Evolutionary conservation across 306 rosid species (phyloP).

Genomic region (Lathyrus oleraceus): DNA sequence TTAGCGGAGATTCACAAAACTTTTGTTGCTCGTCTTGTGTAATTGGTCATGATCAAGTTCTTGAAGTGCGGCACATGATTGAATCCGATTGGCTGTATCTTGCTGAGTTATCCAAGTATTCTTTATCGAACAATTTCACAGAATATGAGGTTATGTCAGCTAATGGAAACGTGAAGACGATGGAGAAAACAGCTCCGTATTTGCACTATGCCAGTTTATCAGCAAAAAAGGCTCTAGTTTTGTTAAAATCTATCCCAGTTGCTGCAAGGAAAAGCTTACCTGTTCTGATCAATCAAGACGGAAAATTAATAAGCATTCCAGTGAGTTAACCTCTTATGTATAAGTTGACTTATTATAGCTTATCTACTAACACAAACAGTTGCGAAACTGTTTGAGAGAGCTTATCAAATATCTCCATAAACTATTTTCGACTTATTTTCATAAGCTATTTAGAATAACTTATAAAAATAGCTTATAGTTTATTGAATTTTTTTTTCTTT

Average conservation of each 20-base stretch:
- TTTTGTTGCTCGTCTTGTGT: slow-evolving; percentile 46
- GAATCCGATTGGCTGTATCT: slow-evolving; percentile 94
- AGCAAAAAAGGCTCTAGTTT: slow-evolving; percentile 60
- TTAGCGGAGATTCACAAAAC: slow-evolving; percentile 28
- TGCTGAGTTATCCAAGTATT: slow-evolving; percentile 52
- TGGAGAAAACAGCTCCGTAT: slow-evolving; percentile 43
- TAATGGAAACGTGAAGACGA: slow-evolving; percentile 33
- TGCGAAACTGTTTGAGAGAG: no score
- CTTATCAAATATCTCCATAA: no score
- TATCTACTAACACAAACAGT: no score
- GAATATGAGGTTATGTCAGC: slow-evolving; percentile 21
- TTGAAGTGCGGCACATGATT: slow-evolving; percentile 65
- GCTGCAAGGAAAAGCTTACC: slow-evolving; percentile 90
- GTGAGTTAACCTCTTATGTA: slow-evolving; percentile 44
- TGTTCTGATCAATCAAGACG: slow-evolving; percentile 65
- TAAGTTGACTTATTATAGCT: no score
- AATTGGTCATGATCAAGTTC: slow-evolving; percentile 35
- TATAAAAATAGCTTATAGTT: no score
- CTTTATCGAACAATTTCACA: slow-evolving; percentile 33
- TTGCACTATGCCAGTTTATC: slow-evolving; percentile 54
- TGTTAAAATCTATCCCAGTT: slow-evolving; percentile 68
- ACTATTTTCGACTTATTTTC: no score
- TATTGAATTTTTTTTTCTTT: no score
- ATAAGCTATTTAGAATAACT: no score
- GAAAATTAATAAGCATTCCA: slow-evolving; percentile 72